Base-by-base conservation (phyloP, 352 stramenopile species). In the Globisporangium perplexum region DNA sequence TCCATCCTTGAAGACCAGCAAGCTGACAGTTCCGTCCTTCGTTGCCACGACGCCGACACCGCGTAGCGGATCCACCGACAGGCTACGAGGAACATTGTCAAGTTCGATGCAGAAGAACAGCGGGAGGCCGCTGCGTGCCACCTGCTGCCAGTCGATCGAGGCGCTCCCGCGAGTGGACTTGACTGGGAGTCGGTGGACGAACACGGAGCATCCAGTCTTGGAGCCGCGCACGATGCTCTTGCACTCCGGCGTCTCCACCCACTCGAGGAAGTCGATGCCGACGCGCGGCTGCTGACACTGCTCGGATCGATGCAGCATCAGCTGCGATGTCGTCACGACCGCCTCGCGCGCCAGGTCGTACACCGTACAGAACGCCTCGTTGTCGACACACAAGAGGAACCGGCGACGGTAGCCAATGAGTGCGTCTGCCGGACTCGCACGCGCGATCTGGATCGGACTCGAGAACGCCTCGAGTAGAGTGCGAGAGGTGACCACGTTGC, bases 121-220 rank as follows among this genome's bases (percentile, higher is more conserved):
- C 0, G 68, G 62, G 1, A 90, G 52, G 1, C 76, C 68, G 22
- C 60, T 60, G 23, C 64, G 71, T 24, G 58, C 71, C 10, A 77
- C 60, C 28, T 72, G 65, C 28, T 75, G 60, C 62, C 68, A 69
- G 53, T 84, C 70, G 3, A 87, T 55, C 64, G 42, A 64, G n/a
- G 28, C 68, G 63, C 51, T 66, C 50, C 22, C 52, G 50, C 57
- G 35, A 20, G 48, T 56, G 18, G 62, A 57, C 17, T 69, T 41
- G 50, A 77, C 71, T 10, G 76, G 74, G 2, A 88, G 59, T 7
- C 62, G 44, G 55, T 86, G 74, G 5, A 88, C 65, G 10, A 58
- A 66, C 11, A 90, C 22, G 7, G 59, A 41, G 12, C 24, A 49
- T 22, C 71, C 62, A 3, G 18, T 14, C 39, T 20, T 64, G 6